Evolutionary conservation across 2,329 filamentous ascomycete species (phyloP).

Genomic region (Nannizziopsis arthrosporioides): DNA sequence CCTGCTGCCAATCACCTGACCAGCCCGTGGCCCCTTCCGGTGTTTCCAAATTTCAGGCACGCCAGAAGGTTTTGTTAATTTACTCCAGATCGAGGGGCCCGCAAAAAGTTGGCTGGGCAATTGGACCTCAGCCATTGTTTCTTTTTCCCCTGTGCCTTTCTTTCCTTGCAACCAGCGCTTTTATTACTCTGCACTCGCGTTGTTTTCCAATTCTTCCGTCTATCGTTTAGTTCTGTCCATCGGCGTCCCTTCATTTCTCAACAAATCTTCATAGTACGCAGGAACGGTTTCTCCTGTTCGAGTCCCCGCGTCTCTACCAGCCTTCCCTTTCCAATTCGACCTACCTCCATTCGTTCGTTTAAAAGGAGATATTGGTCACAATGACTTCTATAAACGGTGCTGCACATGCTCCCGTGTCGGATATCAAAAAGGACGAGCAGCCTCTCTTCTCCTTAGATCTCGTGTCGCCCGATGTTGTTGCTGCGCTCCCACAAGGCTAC

Average conservation of each 20-base stretch:
- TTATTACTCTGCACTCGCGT: not conserved
- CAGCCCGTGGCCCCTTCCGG: constrained; percentile 3
- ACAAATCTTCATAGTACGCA: too few relatives aligned
- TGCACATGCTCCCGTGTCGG: not conserved
- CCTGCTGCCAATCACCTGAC: not conserved
- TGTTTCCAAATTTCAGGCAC: not conserved
- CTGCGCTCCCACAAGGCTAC: constrained; percentile 68
- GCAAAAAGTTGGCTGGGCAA: constrained; percentile 3
- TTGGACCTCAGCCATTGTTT: not conserved
- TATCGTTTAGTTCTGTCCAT: not conserved
- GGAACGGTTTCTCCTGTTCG: too few relatives aligned
- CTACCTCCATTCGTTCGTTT: not conserved
- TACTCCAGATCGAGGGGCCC: too few relatives aligned
- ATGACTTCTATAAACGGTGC: constrained; percentile 1
- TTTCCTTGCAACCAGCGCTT: not conserved
- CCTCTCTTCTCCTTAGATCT: constrained; percentile 68
- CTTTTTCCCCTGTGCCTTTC: not conserved
- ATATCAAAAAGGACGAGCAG: constrained; percentile 27
- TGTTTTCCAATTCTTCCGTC: constrained; percentile 2
- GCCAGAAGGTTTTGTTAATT: not conserved
- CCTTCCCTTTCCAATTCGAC: not conserved
- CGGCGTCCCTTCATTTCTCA: too few relatives aligned
- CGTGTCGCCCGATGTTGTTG: constrained; percentile 62
- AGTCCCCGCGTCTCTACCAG: too few relatives aligned
- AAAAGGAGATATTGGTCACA: not conserved